Conservation (phyloP, 306 rosid species). For the Crataegus laevigata region DNA sequence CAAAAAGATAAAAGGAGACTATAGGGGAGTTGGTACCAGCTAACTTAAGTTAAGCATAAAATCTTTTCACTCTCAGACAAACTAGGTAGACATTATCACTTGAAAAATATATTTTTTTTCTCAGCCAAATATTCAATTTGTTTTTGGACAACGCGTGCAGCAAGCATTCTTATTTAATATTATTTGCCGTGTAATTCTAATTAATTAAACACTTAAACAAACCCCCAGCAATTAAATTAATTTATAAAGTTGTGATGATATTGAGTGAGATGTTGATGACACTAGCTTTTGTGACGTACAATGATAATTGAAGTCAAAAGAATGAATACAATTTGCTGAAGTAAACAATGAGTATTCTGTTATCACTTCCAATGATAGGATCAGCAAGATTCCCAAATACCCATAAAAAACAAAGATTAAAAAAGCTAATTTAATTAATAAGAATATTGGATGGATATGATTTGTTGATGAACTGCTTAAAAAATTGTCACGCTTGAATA, state of each 20-base stretch:
- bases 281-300: not conserved
- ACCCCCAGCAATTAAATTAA: no score
- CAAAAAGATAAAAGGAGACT: not conserved
- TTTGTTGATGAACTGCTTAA: not conserved
- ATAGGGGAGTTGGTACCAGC: no score
- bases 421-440: not conserved
- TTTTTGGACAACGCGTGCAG: no score
- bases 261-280: not conserved
- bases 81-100: no score
- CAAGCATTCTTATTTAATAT: no score
- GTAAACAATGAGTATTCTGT: not conserved
- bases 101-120: no score
- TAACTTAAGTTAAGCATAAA: no score
- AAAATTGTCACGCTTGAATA: not conserved
- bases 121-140: no score
- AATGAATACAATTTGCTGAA: not conserved
- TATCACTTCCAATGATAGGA: not conserved
- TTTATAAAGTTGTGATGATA: no score
- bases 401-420: not conserved
- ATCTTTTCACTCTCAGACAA: no score
- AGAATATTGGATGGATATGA: not conserved
- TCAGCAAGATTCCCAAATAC: not conserved
- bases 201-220: no score
- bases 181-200: no score
- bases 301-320: not conserved